Evolutionary conservation across 495 filamentous ascomycete genomes (phyloP).

Genomic region (Corynascus novoguineensis): DNA sequence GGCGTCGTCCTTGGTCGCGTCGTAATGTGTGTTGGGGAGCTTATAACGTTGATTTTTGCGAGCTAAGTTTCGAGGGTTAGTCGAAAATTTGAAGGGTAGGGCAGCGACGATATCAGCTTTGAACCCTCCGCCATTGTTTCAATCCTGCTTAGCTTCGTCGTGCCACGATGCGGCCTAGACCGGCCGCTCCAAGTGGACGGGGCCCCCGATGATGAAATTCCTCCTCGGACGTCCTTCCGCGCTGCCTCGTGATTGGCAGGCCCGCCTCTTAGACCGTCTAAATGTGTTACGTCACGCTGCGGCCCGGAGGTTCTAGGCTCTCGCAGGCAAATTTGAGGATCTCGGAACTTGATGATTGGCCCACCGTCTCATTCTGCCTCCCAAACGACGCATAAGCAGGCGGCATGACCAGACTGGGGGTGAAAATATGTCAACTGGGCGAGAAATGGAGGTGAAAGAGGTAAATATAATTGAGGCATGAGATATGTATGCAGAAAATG

Average conservation of each 20-base stretch:
- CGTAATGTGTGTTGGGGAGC: too few relatives aligned
- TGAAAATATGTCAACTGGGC: too few relatives aligned
- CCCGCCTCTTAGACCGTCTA: background rate
- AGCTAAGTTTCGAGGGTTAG: too few relatives aligned
- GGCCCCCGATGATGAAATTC: constrained; percentile 12
- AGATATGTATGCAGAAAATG: too few relatives aligned
- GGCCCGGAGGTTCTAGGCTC: background rate
- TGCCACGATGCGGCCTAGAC: background rate
- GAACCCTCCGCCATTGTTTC: background rate
- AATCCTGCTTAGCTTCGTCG: background rate
- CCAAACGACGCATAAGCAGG: too few relatives aligned
- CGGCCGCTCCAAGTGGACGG: background rate
- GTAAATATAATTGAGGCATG: too few relatives aligned
- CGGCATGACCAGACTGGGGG: too few relatives aligned
- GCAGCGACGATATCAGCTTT: background rate
- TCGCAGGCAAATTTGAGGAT: background rate
- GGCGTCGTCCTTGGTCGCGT: background rate
- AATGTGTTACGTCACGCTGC: constrained; percentile 4
- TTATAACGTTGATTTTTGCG: background rate
- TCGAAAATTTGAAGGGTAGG: too few relatives aligned
- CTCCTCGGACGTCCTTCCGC: background rate
- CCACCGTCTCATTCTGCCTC: background rate
- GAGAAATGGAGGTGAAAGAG: too few relatives aligned
- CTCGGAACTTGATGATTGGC: background rate
- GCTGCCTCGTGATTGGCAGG: background rate